These are phyloP conservation scores for Athelia psychrophila DNA, from an alignment of 1,284 basidiomycete species.

Conservation along the genomic window DNA sequence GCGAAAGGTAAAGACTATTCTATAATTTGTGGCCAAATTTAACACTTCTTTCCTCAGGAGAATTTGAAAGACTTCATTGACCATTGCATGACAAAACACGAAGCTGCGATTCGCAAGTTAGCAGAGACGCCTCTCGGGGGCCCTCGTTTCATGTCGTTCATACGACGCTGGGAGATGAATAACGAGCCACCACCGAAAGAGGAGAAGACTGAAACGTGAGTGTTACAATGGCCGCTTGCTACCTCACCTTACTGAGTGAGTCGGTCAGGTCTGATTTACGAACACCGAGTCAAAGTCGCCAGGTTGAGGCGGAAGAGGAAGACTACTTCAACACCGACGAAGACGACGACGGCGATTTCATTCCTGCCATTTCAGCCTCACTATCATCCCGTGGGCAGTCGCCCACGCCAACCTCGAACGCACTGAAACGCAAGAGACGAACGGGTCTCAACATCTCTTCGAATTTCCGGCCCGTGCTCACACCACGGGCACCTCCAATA, in stretches of 20 bases:
- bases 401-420: not conserved
- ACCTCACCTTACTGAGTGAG: conserved; percentile 12
- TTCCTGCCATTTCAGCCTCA: conserved; percentile 2
- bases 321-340: conserved; percentile 89
- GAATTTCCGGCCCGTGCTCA: not conserved
- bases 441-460: not conserved
- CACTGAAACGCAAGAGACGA: conserved; percentile 1
- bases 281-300: conserved; percentile 45
- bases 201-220: conserved; percentile 51
- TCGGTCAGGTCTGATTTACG: conserved; percentile 29
- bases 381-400: conserved; percentile 3
- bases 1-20: conserved; percentile 50
- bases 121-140: conserved; percentile 61
- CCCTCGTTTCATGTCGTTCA: conserved; percentile 70
- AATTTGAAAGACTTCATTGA: conserved; percentile 85
- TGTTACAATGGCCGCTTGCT: conserved; percentile 10
- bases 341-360: conserved; percentile 55
- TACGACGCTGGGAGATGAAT: conserved; percentile 88
- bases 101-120: conserved; percentile 63
- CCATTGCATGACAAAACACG: conserved; percentile 82
- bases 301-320: conserved; percentile 74
- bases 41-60: conserved; percentile 49
- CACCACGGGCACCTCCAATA: not conserved
- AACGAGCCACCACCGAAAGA: conserved; percentile 74
- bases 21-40: conserved; percentile 2